Evolutionary conservation across 2,329 filamentous ascomycete species (phyloP).

Genomic region (Botryotinia globosa): DNA sequence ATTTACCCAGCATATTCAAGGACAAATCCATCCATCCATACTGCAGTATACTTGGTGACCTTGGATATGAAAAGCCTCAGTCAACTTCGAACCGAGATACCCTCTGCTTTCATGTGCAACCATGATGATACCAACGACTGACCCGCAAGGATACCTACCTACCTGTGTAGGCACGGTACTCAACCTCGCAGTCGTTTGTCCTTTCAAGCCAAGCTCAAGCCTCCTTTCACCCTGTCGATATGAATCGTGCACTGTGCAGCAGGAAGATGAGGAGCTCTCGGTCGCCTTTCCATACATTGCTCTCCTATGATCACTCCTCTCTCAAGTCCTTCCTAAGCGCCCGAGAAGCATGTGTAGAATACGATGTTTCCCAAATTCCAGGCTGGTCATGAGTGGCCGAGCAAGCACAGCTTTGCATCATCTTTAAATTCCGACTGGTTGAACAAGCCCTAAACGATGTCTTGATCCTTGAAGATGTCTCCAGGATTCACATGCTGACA

Average conservation of each 20-base stretch:
- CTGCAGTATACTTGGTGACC: not conserved
- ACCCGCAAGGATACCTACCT: conserved; percentile 1
- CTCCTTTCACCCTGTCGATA: conserved; percentile 7
- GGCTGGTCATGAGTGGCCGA: conserved; percentile 13
- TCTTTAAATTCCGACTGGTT: conserved; percentile 10
- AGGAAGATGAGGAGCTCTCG: conserved; percentile 5
- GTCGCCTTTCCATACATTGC: conserved; percentile 10
- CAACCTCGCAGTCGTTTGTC: not conserved
- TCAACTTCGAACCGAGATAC: conserved; percentile 2
- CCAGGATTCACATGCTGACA: conserved; percentile 17
- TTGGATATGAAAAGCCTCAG: conserved; percentile 7
- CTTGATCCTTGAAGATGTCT: conserved; percentile 2
- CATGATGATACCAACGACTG: not conserved
- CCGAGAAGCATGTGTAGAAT: conserved; percentile 9
- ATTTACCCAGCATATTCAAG: not conserved
- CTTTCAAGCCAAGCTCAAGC: not conserved
- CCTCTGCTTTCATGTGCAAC: not conserved
- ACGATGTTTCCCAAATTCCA: not conserved
- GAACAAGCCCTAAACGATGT: conserved; percentile 17
- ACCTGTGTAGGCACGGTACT: not conserved
- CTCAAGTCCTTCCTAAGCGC: conserved; percentile 13
- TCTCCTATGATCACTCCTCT: not conserved
- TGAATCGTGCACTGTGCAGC: conserved; percentile 10
- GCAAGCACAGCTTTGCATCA: conserved; percentile 13
- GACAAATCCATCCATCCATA: conserved; percentile 4